phyloP scores from a whole-genome alignment of 2,329 filamentous ascomycete genomes.

The Alternaria novae-zelandiae region DNA sequence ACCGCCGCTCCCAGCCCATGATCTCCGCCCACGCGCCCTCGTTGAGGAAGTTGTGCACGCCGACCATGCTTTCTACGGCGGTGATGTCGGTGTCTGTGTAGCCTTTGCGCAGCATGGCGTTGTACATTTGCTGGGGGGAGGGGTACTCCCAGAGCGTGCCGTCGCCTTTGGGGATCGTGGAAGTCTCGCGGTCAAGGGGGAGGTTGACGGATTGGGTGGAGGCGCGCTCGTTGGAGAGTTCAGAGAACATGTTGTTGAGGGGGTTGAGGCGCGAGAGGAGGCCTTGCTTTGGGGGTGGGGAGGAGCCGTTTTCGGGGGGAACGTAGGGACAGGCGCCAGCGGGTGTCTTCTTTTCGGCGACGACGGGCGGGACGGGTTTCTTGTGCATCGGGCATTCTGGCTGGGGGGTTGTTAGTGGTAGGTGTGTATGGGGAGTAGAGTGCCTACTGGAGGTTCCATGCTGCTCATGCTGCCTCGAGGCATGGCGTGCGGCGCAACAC shows the following conservation, averaged over 20 bases:
- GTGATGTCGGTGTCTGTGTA: constrained; percentile 93
- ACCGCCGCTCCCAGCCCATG: constrained; percentile 88
- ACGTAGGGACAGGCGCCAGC: constrained; percentile 58
- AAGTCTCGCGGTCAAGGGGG: constrained; percentile 80
- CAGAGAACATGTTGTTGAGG: constrained; percentile 94
- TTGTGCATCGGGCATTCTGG: constrained; percentile 75
- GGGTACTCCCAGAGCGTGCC: constrained; percentile 93
- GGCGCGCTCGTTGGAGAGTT: constrained; percentile 80
- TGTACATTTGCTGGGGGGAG: constrained; percentile 99
- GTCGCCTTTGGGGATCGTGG: constrained; percentile 88
- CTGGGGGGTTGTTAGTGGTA: constrained; percentile 49
- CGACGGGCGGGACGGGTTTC: constrained; percentile 42
- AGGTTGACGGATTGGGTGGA: constrained; percentile 75
- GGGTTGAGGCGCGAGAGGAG: constrained; percentile 73
- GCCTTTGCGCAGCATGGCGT: constrained; percentile 93
- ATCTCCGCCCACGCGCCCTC: constrained; percentile 98
- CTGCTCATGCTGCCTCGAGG: constrained; percentile 54
- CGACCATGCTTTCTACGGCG: constrained; percentile 95
- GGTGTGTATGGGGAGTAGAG: constrained; percentile 16
- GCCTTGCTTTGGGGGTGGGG: constrained; percentile 52
- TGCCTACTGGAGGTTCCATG: constrained; percentile 62
- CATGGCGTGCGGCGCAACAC: constrained; percentile 56
- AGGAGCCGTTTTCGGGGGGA: constrained; percentile 47
- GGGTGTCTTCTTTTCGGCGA: constrained; percentile 39
- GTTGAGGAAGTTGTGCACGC: constrained; percentile 97